Percentiles rank a stretch among this genome's conserved stretches.
Evolutionary conservation across 2,329 filamentous ascomycete genomes (phyloP).

Genomic region (Tolypocladium tundrense): DNA sequence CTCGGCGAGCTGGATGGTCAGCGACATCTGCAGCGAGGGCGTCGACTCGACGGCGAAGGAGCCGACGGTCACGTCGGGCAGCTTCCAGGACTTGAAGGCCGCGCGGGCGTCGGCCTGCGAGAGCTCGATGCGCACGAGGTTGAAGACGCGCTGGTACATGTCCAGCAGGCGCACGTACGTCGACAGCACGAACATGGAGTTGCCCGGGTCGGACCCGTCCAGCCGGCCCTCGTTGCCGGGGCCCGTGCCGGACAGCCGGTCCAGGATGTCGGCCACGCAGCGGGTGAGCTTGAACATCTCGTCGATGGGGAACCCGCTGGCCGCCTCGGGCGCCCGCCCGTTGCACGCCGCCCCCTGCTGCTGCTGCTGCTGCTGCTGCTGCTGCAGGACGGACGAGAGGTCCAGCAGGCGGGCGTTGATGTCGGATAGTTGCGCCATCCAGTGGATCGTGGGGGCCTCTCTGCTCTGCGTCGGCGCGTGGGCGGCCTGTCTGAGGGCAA

Average conservation of each 20-base stretch:
- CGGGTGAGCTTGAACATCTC: conserved; percentile 30
- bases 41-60: conserved; percentile 28
- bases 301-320: conserved; percentile 26
- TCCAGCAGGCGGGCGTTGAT: conserved; percentile 27
- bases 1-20: conserved; percentile 31
- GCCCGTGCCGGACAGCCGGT: conserved; percentile 11
- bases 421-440: conserved; percentile 28
- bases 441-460: conserved; percentile 16
- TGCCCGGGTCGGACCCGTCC: conserved; percentile 23
- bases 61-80: conserved; percentile 30
- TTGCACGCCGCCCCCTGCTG: conserved; percentile 12
- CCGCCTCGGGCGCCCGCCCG: conserved; percentile 12
- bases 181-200: conserved; percentile 26
- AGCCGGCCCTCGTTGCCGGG: conserved; percentile 7
- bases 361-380: conserved; percentile 13
- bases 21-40: conserved; percentile 29
- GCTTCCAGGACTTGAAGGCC: conserved; percentile 25
- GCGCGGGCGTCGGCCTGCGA: conserved; percentile 14
- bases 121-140: conserved; percentile 23
- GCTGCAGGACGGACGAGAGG: conserved; percentile 22
- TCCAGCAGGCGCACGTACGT: conserved; percentile 28
- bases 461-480: conserved; percentile 9
- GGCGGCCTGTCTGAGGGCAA: conserved; percentile 16
- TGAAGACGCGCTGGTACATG: conserved; percentile 29
- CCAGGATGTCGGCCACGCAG: conserved; percentile 23